Evolutionary conservation across 2,329 filamentous ascomycete genomes (phyloP).

Genomic region (Penicillium sp.): DNA sequence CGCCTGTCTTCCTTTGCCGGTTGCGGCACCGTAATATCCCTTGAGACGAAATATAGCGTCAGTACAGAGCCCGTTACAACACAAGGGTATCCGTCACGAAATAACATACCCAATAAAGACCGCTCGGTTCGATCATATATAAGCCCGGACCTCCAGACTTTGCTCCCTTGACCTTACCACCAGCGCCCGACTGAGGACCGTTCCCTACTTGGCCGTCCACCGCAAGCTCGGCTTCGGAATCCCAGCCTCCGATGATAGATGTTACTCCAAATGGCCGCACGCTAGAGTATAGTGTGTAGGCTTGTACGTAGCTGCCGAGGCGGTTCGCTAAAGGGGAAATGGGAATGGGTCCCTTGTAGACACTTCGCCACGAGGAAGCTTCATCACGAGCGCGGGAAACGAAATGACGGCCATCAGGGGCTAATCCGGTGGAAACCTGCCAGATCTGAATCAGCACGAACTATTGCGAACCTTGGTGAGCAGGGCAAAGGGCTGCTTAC

Average conservation of each 20-base stretch:
- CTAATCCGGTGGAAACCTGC: constrained; percentile 89
- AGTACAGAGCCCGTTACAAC: constrained; percentile 23
- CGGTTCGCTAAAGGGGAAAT: constrained; percentile 85
- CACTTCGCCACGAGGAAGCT: constrained; percentile 85
- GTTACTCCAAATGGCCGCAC: constrained; percentile 97
- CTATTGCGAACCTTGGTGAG: background rate
- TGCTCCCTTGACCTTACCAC: constrained; percentile 77
- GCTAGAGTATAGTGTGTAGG: constrained; percentile 95
- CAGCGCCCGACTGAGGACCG: constrained; percentile 78
- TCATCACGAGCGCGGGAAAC: constrained; percentile 93
- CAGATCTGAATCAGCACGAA: background rate
- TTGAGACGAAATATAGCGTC: constrained; percentile 34
- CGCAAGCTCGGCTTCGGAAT: constrained; percentile 81
- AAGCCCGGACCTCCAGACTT: constrained; percentile 88
- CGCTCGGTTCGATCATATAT: constrained; percentile 99
- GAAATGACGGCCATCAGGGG: constrained; percentile 95
- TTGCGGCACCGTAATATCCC: constrained; percentile 97
- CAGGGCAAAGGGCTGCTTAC: constrained; percentile 59
- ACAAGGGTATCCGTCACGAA: background rate
- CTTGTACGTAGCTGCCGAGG: constrained; percentile 95
- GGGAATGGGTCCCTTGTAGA: constrained; percentile 94
- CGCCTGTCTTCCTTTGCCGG: constrained; percentile 93
- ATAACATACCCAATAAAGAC: constrained; percentile 78
- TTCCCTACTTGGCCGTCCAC: constrained; percentile 90
- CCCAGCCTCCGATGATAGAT: constrained; percentile 90